phyloP scores from a whole-genome alignment of 148 eudicot species.

The Chenopodium berlandieri region DNA sequence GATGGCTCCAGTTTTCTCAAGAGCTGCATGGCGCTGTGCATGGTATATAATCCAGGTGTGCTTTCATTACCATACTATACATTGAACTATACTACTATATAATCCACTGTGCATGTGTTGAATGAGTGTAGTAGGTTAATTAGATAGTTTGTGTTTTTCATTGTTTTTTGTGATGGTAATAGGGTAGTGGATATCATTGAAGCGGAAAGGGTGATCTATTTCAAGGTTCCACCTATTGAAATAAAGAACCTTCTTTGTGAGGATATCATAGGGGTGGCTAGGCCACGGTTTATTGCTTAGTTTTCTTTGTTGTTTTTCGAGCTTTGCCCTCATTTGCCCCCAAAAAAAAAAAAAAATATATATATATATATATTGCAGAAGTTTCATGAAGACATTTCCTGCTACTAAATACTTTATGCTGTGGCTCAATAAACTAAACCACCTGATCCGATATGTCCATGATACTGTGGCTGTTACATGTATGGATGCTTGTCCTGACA shows the following conservation, averaged over 20 bases:
- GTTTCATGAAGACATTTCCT: not conserved
- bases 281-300: too few relatives aligned
- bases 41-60: slow-evolving; percentile 75
- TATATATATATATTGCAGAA: not conserved
- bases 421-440: not conserved
- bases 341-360: too few relatives aligned
- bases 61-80: not conserved
- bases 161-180: not conserved
- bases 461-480: not conserved
- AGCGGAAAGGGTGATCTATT: not conserved
- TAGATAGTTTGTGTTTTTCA: not conserved
- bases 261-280: too few relatives aligned
- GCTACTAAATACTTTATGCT: not conserved
- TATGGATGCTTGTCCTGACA: not conserved
- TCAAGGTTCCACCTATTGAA: too few relatives aligned
- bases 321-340: too few relatives aligned
- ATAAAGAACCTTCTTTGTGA: too few relatives aligned
- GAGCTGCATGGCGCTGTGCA: slow-evolving; percentile 62
- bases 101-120: not conserved
- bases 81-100: too few relatives aligned
- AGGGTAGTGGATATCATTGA: not conserved
- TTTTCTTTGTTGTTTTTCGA: too few relatives aligned
- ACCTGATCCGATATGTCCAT: not conserved
- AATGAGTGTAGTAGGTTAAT: not conserved
- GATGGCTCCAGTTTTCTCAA: slow-evolving; percentile 82